A percentile compares a stretch with the other conserved stretches of the same genome.
Evolutionary conservation across 139 green algal species (phyloP).

Genomic region (Tetradesmus lagerheimii): DNA sequence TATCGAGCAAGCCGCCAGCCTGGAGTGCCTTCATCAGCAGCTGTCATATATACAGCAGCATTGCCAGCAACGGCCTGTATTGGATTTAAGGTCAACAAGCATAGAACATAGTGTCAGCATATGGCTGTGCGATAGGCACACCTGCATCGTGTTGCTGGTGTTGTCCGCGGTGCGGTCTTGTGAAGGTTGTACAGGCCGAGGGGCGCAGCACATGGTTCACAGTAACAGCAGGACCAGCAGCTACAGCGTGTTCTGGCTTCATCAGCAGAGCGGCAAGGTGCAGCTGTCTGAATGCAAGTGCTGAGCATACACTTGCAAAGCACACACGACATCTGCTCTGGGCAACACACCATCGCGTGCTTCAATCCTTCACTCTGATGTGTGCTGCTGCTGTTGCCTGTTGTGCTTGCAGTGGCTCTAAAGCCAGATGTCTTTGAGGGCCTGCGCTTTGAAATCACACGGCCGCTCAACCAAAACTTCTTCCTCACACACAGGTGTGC

Average conservation of each 20-base stretch:
- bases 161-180: too few species aligned
- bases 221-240: too few species aligned
- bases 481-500: constrained; percentile 87
- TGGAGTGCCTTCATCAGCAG: not conserved
- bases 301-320: not conserved
- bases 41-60: not conserved
- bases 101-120: too few species aligned
- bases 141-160: too few species aligned
- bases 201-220: too few species aligned
- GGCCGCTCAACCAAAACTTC: constrained; percentile 98
- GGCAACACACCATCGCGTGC: too few species aligned
- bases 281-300: not conserved
- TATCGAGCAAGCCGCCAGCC: not conserved
- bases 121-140: too few species aligned
- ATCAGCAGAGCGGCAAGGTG: too few species aligned
- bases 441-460: constrained; percentile 97
- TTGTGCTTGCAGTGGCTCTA: constrained; percentile 84
- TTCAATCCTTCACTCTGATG: not conserved
- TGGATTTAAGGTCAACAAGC: too few species aligned
- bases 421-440: constrained; percentile 99
- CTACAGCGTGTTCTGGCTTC: too few species aligned
- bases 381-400: not conserved
- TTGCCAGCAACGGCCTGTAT: not conserved
- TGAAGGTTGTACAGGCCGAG: too few species aligned
- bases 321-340: too few species aligned